Evolutionary conservation across 768 basidiomycete genomes (phyloP).

Genomic region (Strobilomyces dryophilus): DNA sequence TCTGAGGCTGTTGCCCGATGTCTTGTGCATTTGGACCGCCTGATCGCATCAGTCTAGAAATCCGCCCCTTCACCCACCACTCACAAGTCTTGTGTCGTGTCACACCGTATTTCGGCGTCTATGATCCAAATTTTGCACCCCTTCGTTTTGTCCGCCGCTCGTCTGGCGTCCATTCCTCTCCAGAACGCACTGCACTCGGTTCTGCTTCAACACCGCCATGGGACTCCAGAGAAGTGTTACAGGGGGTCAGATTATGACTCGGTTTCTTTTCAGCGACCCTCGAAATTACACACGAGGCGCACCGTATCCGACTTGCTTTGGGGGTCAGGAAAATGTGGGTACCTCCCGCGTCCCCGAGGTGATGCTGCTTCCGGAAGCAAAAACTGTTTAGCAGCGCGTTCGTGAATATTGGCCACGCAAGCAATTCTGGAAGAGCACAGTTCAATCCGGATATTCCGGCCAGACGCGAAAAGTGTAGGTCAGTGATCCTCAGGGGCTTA

Average conservation of each 20-base stretch:
- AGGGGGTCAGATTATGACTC: slow-evolving; percentile 10
- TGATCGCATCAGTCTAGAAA: slow-evolving; percentile 15
- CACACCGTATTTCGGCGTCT: slow-evolving; percentile 35
- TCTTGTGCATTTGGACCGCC: slow-evolving; percentile 4
- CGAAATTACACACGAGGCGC: slow-evolving; percentile 18
- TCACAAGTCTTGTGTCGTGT: slow-evolving; percentile 35
- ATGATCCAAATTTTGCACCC: slow-evolving; percentile 13
- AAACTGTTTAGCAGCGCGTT: slow-evolving; percentile 11
- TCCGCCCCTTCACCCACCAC: slow-evolving; percentile 34
- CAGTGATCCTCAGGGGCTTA: neutral
- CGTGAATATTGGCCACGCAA: slow-evolving; percentile 5
- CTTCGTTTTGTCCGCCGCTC: slow-evolving; percentile 15
- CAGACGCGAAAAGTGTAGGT: neutral
- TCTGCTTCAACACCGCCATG: slow-evolving; percentile 16
- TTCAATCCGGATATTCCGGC: neutral
- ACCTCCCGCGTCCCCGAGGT: slow-evolving; percentile 25
- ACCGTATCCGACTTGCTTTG: slow-evolving; percentile 7
- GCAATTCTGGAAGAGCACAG: neutral
- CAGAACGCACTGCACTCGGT: slow-evolving; percentile 16
- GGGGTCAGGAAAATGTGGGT: slow-evolving; percentile 19
- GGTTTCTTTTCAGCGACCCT: slow-evolving; percentile 9
- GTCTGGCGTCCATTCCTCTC: slow-evolving; percentile 19
- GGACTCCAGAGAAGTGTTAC: slow-evolving; percentile 4
- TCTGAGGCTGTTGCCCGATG: slow-evolving; percentile 8
- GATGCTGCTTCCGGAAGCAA: slow-evolving; percentile 29